Evolutionary conservation across 495 filamentous ascomycete genomes (phyloP), one percentile per base, ranked within the genome.

Genomic region (Podospora pseudopauciseta): DNA sequence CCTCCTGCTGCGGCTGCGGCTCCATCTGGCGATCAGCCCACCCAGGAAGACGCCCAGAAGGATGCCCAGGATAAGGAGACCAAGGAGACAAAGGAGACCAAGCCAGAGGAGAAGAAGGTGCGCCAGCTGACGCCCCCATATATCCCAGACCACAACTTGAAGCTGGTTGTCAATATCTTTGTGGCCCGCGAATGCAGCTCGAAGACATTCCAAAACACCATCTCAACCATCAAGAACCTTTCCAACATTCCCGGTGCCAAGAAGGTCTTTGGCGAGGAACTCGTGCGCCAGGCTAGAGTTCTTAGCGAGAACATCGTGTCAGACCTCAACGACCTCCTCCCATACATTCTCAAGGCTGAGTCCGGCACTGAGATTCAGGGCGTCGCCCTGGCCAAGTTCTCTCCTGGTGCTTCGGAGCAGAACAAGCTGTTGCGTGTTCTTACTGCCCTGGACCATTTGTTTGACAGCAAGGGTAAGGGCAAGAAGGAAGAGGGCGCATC

Each of bases 221-320:
- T 98, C 59, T 94, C 96, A 19, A 94, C 95, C 9, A 98, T 99
- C 83, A 97, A 96, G 80, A 97, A 98, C 73, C 88, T 99, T 39
- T 97, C 95, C 49, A 88, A 90, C 59, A 92, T 99, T 67, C 93
- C 94, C 26, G 92, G 90, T 28, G 94, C 96, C 18, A 93, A 94
- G 73, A 89, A 91, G 69, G 84, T 95, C 9, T 98, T 99, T 77
- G 94, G 94, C 30, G 87, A 89, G 62, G 96, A 97, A 79, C 85
- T 99, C 49, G 89, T 97, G 68, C 81, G 85, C 13, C 93, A 96
- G 77, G 93, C 95, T 64, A 90, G 94, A 73, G 82, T 83, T 60
- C 83, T 99, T 15, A 96, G 91, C 65, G 86, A 92, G 74, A 89
- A 89, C 26, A 97, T 98, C 62, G 80, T 97, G 5, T 82, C 84